Evolutionary conservation across 306 rosid genomes (phyloP).

Genomic region (Vigna trinervia): DNA sequence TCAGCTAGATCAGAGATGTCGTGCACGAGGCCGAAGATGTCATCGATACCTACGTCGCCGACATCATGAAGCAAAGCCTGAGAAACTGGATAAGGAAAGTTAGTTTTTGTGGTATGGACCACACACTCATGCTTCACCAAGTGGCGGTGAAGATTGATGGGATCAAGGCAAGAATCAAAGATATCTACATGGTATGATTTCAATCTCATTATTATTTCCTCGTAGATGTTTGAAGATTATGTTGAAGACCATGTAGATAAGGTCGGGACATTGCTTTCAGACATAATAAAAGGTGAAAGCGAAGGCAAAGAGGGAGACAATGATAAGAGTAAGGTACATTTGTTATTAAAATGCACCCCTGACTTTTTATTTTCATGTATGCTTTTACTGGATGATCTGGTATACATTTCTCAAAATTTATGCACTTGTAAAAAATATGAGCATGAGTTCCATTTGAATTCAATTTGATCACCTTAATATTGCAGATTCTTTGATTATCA

Average conservation of each 20-base stretch:
- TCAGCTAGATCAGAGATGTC: slow-evolving; percentile 19
- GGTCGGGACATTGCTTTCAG: slow-evolving; percentile 61
- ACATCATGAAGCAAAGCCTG: background rate
- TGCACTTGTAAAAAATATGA: background rate
- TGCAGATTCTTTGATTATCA: background rate
- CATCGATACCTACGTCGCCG: background rate
- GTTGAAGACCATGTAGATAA: slow-evolving; percentile 72
- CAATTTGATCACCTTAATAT: slow-evolving; percentile 3
- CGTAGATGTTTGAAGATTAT: background rate
- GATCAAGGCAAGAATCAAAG: no score
- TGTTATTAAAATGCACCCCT: slow-evolving; percentile 3
- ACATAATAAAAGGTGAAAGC: slow-evolving; percentile 73
- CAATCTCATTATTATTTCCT: background rate
- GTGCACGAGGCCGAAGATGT: slow-evolving; percentile 36
- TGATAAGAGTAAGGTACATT: slow-evolving; percentile 71
- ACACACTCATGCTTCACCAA: no score
- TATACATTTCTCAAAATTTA: background rate
- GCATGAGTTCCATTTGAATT: background rate
- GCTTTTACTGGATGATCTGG: background rate
- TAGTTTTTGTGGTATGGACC: no score
- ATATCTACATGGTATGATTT: background rate
- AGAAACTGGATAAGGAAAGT: no score
- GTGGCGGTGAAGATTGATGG: no score
- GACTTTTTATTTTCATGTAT: background rate
- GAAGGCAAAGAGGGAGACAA: slow-evolving; percentile 70